Base-by-base conservation (phyloP, 805 yeast species). In the Deakozyma indianensis region DNA sequence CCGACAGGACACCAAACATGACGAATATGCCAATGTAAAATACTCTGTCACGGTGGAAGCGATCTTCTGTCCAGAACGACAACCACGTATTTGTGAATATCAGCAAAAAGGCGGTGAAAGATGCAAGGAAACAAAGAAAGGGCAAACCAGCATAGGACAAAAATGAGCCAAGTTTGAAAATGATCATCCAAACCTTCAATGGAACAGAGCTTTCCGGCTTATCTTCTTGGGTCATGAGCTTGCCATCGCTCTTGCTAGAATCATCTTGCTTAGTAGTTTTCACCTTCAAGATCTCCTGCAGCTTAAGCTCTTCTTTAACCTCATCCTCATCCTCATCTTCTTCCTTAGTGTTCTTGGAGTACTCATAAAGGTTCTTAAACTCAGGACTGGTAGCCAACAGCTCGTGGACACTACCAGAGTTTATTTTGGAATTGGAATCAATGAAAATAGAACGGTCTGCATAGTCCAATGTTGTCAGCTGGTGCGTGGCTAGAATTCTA, bases 401-500 rank as follows among this genome's bases (percentile, higher is more conserved):
- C 44, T 80, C 80, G 0, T 67, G 71, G 20, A 74, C 65, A 0
- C 82, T 70, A 14, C 88, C 95, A 28, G 75, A 60, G 41, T 71
- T 75, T 24, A 81, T 63, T 0, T 72, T 55, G 0, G 85, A 78
- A 45, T 80, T 83, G 18, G 81, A 77, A 24, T 54, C 57, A 53
- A 86, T 61, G 49, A 80, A 83, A 11, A 86, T 68, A 25, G 86
- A 65, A 42, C 80, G 68, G 57, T 80, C 85, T 16, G 94, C 92
- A 46, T 70, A 63, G 20, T 74, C 75, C 49, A 85, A 73, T 48
- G 85, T 66, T 3, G 85, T 75, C 43, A 86, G 65, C 58, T 86
- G 94, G 60, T 85, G 95, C 0, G 95, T 86, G 1, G 94, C 94
- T 54, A 85, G 67, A 9, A 86, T 55, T 53, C 92, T 70, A 0